Conservation (phyloP, 78 protist species). For the Diacronema lutheri region DNA sequence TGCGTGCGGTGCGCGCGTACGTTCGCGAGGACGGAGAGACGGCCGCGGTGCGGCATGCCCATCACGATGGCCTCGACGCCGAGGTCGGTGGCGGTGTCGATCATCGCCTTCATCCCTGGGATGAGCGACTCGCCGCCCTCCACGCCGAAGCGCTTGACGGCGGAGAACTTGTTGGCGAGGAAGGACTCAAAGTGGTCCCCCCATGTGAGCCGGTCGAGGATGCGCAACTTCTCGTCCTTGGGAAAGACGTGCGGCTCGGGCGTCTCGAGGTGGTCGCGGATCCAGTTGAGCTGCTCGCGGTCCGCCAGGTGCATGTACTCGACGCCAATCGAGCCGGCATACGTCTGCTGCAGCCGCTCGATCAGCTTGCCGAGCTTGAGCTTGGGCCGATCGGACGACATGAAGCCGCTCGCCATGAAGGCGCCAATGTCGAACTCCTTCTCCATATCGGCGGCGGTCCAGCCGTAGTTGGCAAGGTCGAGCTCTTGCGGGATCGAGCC, state of each 20-base stretch:
- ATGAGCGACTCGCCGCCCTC: constrained; percentile 84
- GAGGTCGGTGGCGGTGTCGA: constrained; percentile 68
- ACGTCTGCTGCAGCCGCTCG: constrained; percentile 23
- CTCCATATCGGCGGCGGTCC: constrained; percentile 5
- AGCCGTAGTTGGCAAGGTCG: constrained; percentile 23
- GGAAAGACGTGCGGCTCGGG: background rate
- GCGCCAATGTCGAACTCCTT: background rate
- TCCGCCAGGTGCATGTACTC: constrained; percentile 57
- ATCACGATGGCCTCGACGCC: constrained; percentile 80
- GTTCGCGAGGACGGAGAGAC: constrained; percentile 4
- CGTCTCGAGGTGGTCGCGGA: constrained; percentile 60
- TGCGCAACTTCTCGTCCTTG: constrained; percentile 46
- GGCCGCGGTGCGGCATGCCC: constrained; percentile 98
- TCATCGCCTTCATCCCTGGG: constrained; percentile 59
- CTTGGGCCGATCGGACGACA: background rate
- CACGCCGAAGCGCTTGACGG: constrained; percentile 87
- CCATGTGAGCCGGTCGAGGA: constrained; percentile 64
- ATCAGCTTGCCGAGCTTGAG: constrained; percentile 35
- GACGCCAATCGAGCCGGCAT: constrained; percentile 47
- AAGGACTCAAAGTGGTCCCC: constrained; percentile 73
- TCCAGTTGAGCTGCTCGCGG: constrained; percentile 53
- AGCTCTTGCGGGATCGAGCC: constrained; percentile 18
- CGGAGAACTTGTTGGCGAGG: constrained; percentile 44
- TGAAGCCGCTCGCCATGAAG: background rate
- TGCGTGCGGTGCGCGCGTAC: too few relatives aligned